Base-by-base conservation (phyloP, 148 eudicot genomes). In the Rhododendron simsii region DNA sequence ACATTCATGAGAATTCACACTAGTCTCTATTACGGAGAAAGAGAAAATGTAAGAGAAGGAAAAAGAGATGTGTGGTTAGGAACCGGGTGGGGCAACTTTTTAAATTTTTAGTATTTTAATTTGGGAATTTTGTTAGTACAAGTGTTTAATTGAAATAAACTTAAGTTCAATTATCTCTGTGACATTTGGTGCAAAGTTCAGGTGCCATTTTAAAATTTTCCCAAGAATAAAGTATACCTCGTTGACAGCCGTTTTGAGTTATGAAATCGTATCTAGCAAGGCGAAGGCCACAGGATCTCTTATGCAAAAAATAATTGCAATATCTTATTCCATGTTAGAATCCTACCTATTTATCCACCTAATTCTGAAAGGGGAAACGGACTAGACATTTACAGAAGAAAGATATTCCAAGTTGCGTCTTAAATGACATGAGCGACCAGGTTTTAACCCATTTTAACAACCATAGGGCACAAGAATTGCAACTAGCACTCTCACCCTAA, bases 401-500 rank as follows among this genome's bases (percentile, higher is more conserved):
- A 28, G 28, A 12, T 35, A 67, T 10, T 67, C 35, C 74, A 67
- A 30, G 33, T 69, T 30, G 18, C 18, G 0, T 69, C 75, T 13
- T 28, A 30, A 12, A 28, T 69, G 75, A 69, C 28, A 69, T n/a
- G 73, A 69, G 75, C 18, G 6, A 83, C 26, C 61, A 63, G 18
- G 18, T 87, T 78, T 23, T 57, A 20, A 75, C 51, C 82, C 71
- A 75, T 39, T 77, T 39, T 53, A 39, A 71, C 20, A 26, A 84
- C 65, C 67, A 47, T 35, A 77, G 3, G 71, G 35, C 65, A 35
- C 82, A 45, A 30, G 78, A 53, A 11, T 45, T 47, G 37, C 77
- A 83, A 61, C 77, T 35, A 48, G 83, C 59, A 83, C 44, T 28
- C 61, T 77, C 85, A 94, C 98, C 96, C 89, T 93, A 92, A 93